Base-by-base conservation (phyloP, 2,329 filamentous ascomycete species). In the Xylaria arbuscula region DNA sequence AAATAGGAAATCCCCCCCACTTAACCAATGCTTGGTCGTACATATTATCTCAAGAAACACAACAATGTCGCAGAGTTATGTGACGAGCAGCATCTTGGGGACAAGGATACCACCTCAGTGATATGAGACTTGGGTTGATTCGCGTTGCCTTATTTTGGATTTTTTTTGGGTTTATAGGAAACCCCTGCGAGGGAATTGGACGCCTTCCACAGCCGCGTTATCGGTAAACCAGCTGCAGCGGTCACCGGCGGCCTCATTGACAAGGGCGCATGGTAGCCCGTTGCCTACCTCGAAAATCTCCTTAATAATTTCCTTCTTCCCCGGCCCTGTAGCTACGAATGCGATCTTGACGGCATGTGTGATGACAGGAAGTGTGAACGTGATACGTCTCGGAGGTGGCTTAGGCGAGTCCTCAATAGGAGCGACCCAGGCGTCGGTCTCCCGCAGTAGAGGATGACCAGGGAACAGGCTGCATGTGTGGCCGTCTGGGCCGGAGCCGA, bases 401-500 rank as follows among this genome's bases (percentile, higher is more conserved):
- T 99, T 99, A 59, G 96, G 96, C 51, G 93, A 97, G 83, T 98
- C 93, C 76, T 92, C 90, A 77, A 98, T 97, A 54, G 93, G 89
- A 15, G 94, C 91, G 51, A 98, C 93, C 96, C 96, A 99, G 62
- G 95, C 93, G 76, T 90, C 91, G 42, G 88, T 88, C 83, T 98
- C 95, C 72, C 94, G 90, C 73, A 98, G 87, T 62, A 98, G 87
- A 67, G 91, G 88, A 79, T 98, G 95, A 64, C 91, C 92, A 5
- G 96, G 96, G 85, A 99, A 99, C 61, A 99, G 85, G 75, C 92
- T 96, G 89, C 96, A 98, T 40, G 96, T 98, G 84, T 99, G 96
- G 61, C 96, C 96, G 80, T 98, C 96, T 15, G 96, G 95, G 0
- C 96, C 96, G 79, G 93, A 97, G 76, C 96, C 96, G 50, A 99